Percentiles rank a stretch among this genome's conserved stretches.
Evolutionary conservation across 179 eudicot species (phyloP).

Genomic region (Beta lomatogona): DNA sequence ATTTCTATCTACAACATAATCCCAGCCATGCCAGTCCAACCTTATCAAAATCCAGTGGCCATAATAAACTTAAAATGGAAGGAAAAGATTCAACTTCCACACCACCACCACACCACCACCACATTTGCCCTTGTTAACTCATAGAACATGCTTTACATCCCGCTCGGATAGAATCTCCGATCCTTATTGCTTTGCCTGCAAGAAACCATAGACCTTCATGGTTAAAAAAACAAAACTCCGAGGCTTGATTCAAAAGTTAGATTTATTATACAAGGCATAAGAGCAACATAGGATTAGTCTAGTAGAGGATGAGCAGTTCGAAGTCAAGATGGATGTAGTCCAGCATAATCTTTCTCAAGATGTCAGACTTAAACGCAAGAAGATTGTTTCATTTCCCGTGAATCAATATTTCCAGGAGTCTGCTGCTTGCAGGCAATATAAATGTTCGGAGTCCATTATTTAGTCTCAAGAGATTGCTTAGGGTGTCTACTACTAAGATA

Average conservation of each 20-base stretch:
- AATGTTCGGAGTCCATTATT: not conserved
- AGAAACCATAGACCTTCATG: not conserved
- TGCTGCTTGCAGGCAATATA: not conserved
- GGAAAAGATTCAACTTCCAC: not conserved
- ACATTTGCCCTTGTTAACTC: slow-evolving; percentile 9
- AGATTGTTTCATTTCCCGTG: not conserved
- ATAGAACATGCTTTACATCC: not conserved
- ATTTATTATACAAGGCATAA: not conserved
- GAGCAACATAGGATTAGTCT: not conserved
- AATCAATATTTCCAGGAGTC: not conserved
- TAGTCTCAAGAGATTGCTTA: too few species aligned
- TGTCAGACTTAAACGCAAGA: not conserved
- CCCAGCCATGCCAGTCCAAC: slow-evolving; percentile 21
- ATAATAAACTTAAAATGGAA: slow-evolving; percentile 5
- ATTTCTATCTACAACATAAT: slow-evolving; percentile 28
- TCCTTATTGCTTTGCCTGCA: slow-evolving; percentile 34
- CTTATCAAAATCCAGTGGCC: slow-evolving; percentile 41
- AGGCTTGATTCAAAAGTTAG: not conserved
- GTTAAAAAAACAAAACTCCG: not conserved
- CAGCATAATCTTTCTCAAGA: not conserved
- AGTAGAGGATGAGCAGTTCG: not conserved
- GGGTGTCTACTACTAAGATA: not conserved
- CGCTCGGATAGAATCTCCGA: not conserved
- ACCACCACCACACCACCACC: not conserved
- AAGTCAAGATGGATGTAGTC: not conserved